A percentile compares a stretch with the other conserved stretches of the same genome.
Evolutionary conservation across 129 eudicot genomes (phyloP).

Genomic region (Kitagawia praeruptora): DNA sequence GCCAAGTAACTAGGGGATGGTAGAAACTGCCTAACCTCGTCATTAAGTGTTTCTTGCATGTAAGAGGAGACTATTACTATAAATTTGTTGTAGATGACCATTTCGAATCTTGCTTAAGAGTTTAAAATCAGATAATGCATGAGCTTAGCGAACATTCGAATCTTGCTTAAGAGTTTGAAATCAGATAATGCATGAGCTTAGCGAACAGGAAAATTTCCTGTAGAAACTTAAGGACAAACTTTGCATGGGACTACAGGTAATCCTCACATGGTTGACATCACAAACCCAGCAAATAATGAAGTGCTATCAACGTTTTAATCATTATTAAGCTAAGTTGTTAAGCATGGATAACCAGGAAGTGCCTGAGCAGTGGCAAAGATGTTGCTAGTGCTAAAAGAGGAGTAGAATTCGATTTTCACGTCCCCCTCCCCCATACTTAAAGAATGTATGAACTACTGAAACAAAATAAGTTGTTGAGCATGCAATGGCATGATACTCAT

Average conservation of each 20-base stretch:
- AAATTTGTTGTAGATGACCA: background rate
- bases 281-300: background rate
- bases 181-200: background rate
- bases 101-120: too few species aligned
- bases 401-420: background rate
- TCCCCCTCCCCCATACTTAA: background rate
- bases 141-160: too few species aligned
- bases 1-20: background rate
- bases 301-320: background rate
- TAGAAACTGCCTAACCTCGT: background rate
- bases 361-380: background rate
- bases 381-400: background rate
- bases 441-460: background rate
- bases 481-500: background rate
- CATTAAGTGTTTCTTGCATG: background rate
- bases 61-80: background rate
- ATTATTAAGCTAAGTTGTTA: slow-evolving; percentile 2
- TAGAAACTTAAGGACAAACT: background rate
- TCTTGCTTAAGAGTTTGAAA: background rate
- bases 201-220: background rate
- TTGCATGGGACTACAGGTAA: background rate
- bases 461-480: background rate
- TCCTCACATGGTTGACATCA: background rate
- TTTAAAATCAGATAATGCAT: too few species aligned
- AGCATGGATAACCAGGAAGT: background rate